phyloP scores from a whole-genome alignment of 2,329 filamentous ascomycete species.

The Aphanocladium album region DNA sequence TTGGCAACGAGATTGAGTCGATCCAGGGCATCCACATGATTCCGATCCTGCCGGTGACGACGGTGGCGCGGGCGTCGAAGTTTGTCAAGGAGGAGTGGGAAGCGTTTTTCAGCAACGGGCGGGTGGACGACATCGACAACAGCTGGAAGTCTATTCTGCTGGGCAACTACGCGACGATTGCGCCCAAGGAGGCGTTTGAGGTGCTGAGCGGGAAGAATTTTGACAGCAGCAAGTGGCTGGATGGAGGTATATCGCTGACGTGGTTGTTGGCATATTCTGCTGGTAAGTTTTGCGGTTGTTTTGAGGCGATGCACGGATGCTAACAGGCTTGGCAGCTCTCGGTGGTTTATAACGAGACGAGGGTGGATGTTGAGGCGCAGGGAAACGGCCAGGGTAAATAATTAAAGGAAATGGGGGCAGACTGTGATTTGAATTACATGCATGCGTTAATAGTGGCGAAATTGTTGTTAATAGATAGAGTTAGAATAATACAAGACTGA shows the following conservation, averaged over 20 bases:
- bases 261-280: constrained; percentile 82
- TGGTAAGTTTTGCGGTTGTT: constrained; percentile 46
- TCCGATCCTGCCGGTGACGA: constrained; percentile 63
- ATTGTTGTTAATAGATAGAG: constrained; percentile 1
- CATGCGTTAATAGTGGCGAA: not conserved
- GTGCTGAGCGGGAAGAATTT: constrained; percentile 70
- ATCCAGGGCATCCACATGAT: constrained; percentile 81
- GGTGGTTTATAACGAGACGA: constrained; percentile 4
- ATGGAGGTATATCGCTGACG: constrained; percentile 76
- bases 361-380: not conserved
- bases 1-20: constrained; percentile 67
- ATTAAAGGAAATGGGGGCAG: not conserved
- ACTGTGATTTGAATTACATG: not conserved
- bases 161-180: constrained; percentile 73
- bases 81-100: constrained; percentile 85
- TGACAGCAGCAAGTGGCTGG: constrained; percentile 61
- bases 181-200: constrained; percentile 63
- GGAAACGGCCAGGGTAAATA: too few species aligned
- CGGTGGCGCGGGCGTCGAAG: constrained; percentile 57
- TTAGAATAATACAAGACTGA: constrained; percentile 1
- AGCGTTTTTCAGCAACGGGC: constrained; percentile 65
- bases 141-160: constrained; percentile 86
- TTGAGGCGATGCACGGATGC: not conserved
- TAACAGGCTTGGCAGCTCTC: constrained; percentile 4
- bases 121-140: constrained; percentile 59